Percentiles rank a stretch among this genome's conserved stretches.
phyloP scores from a whole-genome alignment of 1,284 basidiomycete species.

The Sanghuangporus baumii region DNA sequence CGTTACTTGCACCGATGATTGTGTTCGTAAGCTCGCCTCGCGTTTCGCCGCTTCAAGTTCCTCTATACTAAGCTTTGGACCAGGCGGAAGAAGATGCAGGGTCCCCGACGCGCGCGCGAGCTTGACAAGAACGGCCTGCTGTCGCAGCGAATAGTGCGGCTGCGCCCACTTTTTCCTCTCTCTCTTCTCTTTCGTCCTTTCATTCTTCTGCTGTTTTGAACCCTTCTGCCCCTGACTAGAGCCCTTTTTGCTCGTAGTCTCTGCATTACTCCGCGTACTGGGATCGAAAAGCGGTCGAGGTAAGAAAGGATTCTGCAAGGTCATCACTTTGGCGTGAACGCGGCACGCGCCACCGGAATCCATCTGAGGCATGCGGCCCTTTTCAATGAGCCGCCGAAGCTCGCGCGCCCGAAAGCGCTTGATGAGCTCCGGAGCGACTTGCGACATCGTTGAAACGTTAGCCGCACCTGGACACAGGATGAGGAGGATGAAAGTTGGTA shows the following conservation, averaged over 20 bases:
- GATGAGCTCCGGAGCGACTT: slow-evolving; percentile 13
- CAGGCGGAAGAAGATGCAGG: slow-evolving; percentile 20
- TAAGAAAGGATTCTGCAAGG: slow-evolving; percentile 13
- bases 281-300: slow-evolving; percentile 6
- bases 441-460: neutral
- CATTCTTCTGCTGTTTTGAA: neutral
- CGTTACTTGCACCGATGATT: neutral
- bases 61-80: slow-evolving; percentile 12
- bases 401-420: slow-evolving; percentile 20
- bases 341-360: neutral
- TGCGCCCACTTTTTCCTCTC: slow-evolving; percentile 47
- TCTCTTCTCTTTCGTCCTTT: neutral
- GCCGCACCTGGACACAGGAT: neutral
- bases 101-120: slow-evolving; percentile 40
- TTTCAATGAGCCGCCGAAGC: slow-evolving; percentile 6
- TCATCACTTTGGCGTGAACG: neutral
- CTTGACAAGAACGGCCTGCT: slow-evolving; percentile 74
- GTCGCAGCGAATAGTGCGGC: slow-evolving; percentile 63
- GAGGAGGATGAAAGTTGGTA: neutral
- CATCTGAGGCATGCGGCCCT: neutral
- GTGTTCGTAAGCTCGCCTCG: neutral
- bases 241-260: neutral
- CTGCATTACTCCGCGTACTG: neutral
- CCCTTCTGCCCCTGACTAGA: neutral
- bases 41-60: slow-evolving; percentile 4